phyloP scores from a whole-genome alignment of 805 yeast species.

The Candida sanyiensis region DNA sequence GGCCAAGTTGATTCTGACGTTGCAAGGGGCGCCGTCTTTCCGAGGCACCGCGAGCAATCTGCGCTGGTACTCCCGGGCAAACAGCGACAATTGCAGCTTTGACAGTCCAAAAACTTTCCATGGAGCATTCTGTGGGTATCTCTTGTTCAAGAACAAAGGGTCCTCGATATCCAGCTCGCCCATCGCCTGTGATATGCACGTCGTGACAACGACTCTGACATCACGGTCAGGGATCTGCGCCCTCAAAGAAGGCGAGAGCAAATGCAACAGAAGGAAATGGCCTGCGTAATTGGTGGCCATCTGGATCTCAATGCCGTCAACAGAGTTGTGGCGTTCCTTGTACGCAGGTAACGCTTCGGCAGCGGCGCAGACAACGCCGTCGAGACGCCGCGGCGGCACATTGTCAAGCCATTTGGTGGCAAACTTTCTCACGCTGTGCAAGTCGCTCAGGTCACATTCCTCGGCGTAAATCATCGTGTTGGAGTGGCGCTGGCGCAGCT shows the following conservation, averaged over 20 bases:
- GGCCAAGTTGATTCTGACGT: conserved; percentile 64
- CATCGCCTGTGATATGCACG: conserved; percentile 73
- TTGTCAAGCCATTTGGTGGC: conserved; percentile 94
- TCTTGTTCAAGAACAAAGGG: conserved; percentile 52
- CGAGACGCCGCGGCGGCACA: conserved; percentile 83
- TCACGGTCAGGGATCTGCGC: conserved; percentile 95
- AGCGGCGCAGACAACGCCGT: conserved; percentile 85
- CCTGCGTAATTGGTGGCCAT: conserved; percentile 77
- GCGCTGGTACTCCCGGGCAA: conserved; percentile 75
- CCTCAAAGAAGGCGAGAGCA: conserved; percentile 77
- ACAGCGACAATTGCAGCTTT: conserved; percentile 67
- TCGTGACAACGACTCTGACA: conserved; percentile 72
- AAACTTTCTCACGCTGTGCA: conserved; percentile 75
- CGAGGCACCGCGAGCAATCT: conserved; percentile 53
- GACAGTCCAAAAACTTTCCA: conserved; percentile 79
- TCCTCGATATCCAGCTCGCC: conserved; percentile 61
- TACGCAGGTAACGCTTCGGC: conserved; percentile 75
- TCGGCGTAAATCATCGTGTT: conserved; percentile 87
- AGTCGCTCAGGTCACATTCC: conserved; percentile 70
- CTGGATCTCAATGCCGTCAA: conserved; percentile 84
- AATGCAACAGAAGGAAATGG: conserved; percentile 73
- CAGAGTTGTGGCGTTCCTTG: conserved; percentile 53
- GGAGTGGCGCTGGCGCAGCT: conserved; percentile 60
- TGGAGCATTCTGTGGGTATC: conserved; percentile 58
- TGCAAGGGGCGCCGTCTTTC: conserved; percentile 65